Conservation (phyloP, 2,329 filamentous ascomycete genomes). For the Cordyceps fumosorosea region DNA sequence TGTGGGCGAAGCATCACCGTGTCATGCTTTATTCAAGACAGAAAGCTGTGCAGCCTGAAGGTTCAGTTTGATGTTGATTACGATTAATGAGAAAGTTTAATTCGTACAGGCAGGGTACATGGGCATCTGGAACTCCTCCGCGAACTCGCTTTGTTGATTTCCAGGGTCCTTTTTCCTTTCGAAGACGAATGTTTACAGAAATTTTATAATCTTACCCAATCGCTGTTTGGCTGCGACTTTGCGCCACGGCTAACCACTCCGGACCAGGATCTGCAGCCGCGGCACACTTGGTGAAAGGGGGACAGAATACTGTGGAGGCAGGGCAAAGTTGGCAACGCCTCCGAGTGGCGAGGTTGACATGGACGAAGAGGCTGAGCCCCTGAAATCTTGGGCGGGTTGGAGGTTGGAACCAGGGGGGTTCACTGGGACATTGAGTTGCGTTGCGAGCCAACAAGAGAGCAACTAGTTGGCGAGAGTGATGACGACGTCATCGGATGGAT, state of each 20-base stretch:
- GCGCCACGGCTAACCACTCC: neutral
- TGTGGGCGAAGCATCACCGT: too few species aligned
- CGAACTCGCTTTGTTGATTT: neutral
- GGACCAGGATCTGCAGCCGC: neutral
- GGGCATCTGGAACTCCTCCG: too few species aligned
- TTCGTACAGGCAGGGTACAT: too few species aligned
- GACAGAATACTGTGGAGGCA: neutral
- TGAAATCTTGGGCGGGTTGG: neutral
- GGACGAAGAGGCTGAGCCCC: slow-evolving; percentile 10
- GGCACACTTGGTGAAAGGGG: neutral
- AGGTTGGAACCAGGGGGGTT: neutral
- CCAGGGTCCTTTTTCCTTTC: neutral
- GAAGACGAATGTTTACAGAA: neutral
- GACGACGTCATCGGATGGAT: slow-evolving; percentile 8
- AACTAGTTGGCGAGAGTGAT: neutral
- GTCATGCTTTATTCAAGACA: too few species aligned
- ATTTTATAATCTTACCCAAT: neutral
- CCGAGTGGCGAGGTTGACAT: neutral
- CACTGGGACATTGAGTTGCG: neutral
- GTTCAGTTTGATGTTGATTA: too few species aligned
- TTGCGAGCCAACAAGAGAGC: neutral
- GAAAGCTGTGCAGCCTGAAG: too few species aligned
- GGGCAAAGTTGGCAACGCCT: too few species aligned
- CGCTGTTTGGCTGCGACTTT: neutral
- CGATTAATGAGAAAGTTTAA: too few species aligned